Evolutionary conservation across 2,329 filamentous ascomycete species (phyloP).

Genomic region (Fonsecaea erecta): DNA sequence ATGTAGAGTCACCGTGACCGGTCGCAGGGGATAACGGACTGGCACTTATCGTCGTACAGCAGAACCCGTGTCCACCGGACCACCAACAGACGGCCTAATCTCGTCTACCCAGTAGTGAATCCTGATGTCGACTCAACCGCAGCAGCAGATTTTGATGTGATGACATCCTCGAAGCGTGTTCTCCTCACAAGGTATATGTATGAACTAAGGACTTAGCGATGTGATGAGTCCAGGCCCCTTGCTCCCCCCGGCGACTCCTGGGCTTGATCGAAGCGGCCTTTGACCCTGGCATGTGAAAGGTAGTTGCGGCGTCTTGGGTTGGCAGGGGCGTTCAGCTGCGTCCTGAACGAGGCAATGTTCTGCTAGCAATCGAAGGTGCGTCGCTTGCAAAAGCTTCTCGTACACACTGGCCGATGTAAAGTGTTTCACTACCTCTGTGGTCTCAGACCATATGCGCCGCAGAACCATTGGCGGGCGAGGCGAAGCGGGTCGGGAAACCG

Average conservation of each 20-base stretch:
- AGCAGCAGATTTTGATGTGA: background rate
- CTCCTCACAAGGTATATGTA: background rate
- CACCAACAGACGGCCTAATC: background rate
- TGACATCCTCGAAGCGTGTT: background rate
- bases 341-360: background rate
- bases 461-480: conserved; percentile 6
- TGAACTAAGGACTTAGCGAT: background rate
- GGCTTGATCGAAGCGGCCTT: background rate
- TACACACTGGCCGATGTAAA: background rate
- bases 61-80: background rate
- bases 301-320: background rate
- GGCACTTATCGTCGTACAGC: background rate
- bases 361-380: background rate
- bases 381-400: background rate
- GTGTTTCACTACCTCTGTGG: conserved; percentile 9
- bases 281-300: background rate
- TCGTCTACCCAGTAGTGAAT: background rate
- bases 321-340: background rate
- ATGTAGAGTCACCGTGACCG: background rate
- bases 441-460: conserved; percentile 4
- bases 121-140: background rate
- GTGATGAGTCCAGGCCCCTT: background rate
- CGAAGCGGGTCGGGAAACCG: background rate
- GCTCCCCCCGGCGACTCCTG: background rate
- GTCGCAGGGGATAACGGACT: background rate